phyloP scores from a whole-genome alignment of 2,329 filamentous ascomycete genomes.

The Aspergillus novofumigatus region DNA sequence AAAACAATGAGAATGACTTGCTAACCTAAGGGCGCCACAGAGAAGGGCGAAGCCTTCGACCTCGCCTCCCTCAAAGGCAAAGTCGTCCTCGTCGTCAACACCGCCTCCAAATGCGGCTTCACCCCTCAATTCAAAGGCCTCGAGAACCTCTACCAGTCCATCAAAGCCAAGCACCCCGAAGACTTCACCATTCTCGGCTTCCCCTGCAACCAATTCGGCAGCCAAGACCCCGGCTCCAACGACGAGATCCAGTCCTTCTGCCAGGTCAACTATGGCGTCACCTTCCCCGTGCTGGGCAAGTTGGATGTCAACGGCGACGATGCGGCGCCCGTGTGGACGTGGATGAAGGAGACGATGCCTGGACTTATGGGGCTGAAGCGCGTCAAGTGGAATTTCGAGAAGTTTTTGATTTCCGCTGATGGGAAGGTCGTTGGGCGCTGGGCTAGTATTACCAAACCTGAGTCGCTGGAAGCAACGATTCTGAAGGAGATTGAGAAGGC shows the following conservation, averaged over 20 bases:
- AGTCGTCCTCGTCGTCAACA: slow-evolving; percentile 95
- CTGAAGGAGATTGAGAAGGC: slow-evolving; percentile 66
- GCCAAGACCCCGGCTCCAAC: slow-evolving; percentile 79
- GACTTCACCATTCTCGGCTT: slow-evolving; percentile 89
- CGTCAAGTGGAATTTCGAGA: slow-evolving; percentile 99
- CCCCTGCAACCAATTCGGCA: slow-evolving; percentile 96
- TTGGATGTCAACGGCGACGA: slow-evolving; percentile 86
- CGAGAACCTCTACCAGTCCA: slow-evolving; percentile 79
- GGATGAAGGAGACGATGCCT: slow-evolving; percentile 66
- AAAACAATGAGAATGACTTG: not conserved
- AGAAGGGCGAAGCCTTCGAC: slow-evolving; percentile 68
- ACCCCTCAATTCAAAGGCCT: slow-evolving; percentile 91
- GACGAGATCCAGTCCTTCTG: slow-evolving; percentile 82
- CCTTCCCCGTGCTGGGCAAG: slow-evolving; percentile 88
- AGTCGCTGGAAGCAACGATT: slow-evolving; percentile 70
- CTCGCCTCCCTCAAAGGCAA: slow-evolving; percentile 77
- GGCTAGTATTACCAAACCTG: slow-evolving; percentile 85
- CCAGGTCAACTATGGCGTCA: slow-evolving; percentile 90
- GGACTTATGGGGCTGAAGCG: slow-evolving; percentile 83
- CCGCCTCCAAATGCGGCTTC: slow-evolving; percentile 97
- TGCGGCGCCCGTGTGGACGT: slow-evolving; percentile 75
- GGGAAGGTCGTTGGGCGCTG: slow-evolving; percentile 81
- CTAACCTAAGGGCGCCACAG: slow-evolving; percentile 39
- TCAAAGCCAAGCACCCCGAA: slow-evolving; percentile 66
- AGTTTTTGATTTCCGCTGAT: slow-evolving; percentile 85